Conservation (phyloP, 2,329 filamentous ascomycete species). For the Fusarium vanettenii region DNA sequence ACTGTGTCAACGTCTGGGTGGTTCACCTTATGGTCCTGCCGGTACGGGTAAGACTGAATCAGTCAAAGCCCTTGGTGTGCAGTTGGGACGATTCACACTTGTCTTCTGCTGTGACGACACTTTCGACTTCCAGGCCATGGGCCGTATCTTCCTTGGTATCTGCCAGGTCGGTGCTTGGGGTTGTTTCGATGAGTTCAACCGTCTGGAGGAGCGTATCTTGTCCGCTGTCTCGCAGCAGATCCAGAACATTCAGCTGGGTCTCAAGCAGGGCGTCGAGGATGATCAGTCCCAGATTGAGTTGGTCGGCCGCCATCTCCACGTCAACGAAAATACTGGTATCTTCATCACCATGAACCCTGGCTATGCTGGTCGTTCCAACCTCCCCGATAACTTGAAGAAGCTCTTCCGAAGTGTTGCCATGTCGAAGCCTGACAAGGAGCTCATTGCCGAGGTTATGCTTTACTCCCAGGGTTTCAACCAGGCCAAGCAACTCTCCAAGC, state of each 20-base stretch:
- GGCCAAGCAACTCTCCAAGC: constrained; percentile 91
- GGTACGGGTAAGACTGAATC: constrained; percentile 99
- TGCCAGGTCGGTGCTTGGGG: constrained; percentile 99
- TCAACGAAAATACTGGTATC: constrained; percentile 94
- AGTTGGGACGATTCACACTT: constrained; percentile 95
- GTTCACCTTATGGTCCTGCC: constrained; percentile 96
- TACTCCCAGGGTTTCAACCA: constrained; percentile 99
- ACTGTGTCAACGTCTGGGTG: constrained; percentile 92
- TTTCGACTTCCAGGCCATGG: constrained; percentile 99
- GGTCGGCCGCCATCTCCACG: constrained; percentile 87
- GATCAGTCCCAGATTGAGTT: constrained; percentile 92
- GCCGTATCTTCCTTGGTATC: constrained; percentile 98
- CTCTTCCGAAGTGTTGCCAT: constrained; percentile 99
- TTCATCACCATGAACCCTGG: constrained; percentile 99
- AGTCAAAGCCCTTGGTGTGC: constrained; percentile 95
- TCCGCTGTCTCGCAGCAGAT: constrained; percentile 99
- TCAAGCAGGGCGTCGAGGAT: constrained; percentile 86
- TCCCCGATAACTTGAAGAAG: constrained; percentile 99
- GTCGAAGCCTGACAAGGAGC: constrained; percentile 99
- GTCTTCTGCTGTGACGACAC: constrained; percentile 99
- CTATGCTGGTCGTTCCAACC: constrained; percentile 96
- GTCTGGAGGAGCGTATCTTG: constrained; percentile 95
- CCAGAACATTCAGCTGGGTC: constrained; percentile 97
- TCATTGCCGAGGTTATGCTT: constrained; percentile 99
- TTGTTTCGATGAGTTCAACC: constrained; percentile 99